Percentiles rank a stretch among this genome's conserved stretches.
These are phyloP conservation scores for Physaria fendleri DNA, from an alignment of 345 rosid genomes.

Conservation along the genomic window DNA sequence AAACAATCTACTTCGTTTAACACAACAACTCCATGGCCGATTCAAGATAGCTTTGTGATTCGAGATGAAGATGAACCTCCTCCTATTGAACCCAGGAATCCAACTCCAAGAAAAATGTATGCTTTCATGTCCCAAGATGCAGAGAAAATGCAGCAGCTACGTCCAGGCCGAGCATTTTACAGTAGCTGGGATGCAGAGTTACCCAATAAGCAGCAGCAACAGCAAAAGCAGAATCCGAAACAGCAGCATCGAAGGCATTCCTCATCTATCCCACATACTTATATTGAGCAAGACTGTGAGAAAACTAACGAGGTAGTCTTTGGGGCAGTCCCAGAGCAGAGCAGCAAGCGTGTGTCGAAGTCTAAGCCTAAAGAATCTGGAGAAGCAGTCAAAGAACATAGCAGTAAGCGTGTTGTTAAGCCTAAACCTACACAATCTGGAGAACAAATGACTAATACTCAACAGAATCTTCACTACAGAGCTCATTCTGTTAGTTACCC, in stretches of 20 bases:
- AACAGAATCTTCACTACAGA: conserved; percentile 43
- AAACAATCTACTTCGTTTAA: conserved; percentile 20
- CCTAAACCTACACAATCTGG: conserved; percentile 60
- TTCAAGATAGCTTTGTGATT: conserved; percentile 89
- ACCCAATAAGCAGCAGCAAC: conserved; percentile 49
- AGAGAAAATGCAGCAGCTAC: conserved; percentile 81
- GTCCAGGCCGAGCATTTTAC: conserved; percentile 71
- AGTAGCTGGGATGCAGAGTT: conserved; percentile 59
- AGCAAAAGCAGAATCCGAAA: too few relatives aligned
- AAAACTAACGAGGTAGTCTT: conserved; percentile 75
- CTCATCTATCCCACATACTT: conserved; percentile 63
- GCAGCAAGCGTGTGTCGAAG: conserved; percentile 35
- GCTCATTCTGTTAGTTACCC: conserved; percentile 37
- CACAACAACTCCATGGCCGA: conserved; percentile 61
- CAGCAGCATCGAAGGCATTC: conserved; percentile 66
- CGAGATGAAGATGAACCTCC: conserved; percentile 77
- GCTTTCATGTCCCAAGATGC: conserved; percentile 94
- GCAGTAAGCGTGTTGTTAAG: too few relatives aligned
- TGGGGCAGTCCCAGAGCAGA: conserved; percentile 82
- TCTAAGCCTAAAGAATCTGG: too few relatives aligned
- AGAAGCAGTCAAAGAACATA: too few relatives aligned
- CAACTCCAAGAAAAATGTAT: conserved; percentile 79
- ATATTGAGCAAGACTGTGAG: conserved; percentile 67
- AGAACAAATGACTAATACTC: conserved; percentile 34
- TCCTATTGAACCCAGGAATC: conserved; percentile 68